Percentiles rank a stretch among this genome's conserved stretches.
These are phyloP conservation scores for Cicer judaicum DNA, from an alignment of 306 rosid species.

Conservation along the genomic window DNA sequence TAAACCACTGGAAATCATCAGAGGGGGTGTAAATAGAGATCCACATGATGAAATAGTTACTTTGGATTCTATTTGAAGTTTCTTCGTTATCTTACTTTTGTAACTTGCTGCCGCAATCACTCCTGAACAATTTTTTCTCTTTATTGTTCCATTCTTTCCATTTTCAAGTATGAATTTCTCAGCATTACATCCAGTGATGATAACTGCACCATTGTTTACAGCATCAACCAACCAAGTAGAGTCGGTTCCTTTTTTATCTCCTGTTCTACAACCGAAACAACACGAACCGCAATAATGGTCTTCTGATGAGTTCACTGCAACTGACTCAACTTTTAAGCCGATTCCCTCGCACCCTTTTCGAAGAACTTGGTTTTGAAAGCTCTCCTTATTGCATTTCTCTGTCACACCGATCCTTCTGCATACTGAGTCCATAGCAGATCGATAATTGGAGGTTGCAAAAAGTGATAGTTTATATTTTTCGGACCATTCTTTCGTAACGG, in stretches of 20 bases:
- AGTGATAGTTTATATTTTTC: conserved; percentile 64
- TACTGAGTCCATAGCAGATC: conserved; percentile 75
- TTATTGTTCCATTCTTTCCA: conserved; percentile 45
- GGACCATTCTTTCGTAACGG: conserved; percentile 80
- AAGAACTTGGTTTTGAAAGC: conserved; percentile 75
- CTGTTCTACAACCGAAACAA: conserved; percentile 74
- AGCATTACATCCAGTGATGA: conserved; percentile 82
- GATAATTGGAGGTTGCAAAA: conserved; percentile 65
- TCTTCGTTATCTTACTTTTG: conserved; percentile 60
- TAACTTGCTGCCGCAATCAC: conserved; percentile 61
- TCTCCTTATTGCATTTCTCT: conserved; percentile 54
- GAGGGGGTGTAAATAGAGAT: conserved; percentile 74
- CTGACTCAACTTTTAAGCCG: conserved; percentile 70
- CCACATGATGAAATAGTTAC: conserved; percentile 85
- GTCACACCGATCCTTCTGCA: conserved; percentile 81
- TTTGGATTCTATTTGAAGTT: conserved; percentile 74
- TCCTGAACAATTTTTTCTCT: conserved; percentile 65
- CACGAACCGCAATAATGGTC: conserved; percentile 91
- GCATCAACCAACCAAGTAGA: conserved; percentile 89
- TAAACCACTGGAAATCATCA: conserved; percentile 80
- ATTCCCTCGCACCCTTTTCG: conserved; percentile 79
- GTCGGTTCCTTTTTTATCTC: conserved; percentile 77
- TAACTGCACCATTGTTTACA: conserved; percentile 74
- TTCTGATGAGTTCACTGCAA: conserved; percentile 68
- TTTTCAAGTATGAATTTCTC: conserved; percentile 63